phyloP scores from a whole-genome alignment of 306 rosid species.

The Potentilla sterilis region DNA sequence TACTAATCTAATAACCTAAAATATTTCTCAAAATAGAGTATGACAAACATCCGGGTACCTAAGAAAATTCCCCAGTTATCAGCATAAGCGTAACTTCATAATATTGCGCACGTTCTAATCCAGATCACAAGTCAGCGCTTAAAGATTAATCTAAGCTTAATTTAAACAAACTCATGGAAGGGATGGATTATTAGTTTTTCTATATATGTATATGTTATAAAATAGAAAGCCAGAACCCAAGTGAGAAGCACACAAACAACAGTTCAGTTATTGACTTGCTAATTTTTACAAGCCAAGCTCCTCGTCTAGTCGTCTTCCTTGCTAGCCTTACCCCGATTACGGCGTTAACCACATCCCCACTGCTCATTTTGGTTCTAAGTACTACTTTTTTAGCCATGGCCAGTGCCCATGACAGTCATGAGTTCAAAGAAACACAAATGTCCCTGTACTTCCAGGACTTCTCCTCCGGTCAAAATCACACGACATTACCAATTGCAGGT shows the following conservation, averaged over 20 bases:
- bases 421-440: slow-evolving; percentile 14
- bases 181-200: not conserved
- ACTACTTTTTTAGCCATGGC: not conserved
- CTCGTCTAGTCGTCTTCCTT: not conserved
- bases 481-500: not conserved
- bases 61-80: too few relatives aligned
- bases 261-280: too few relatives aligned
- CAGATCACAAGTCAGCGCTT: too few relatives aligned
- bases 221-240: not conserved
- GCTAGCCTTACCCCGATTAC: not conserved
- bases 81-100: too few relatives aligned
- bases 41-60: too few relatives aligned
- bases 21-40: too few relatives aligned
- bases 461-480: not conserved
- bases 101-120: not conserved
- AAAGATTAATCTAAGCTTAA: not conserved
- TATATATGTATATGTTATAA: too few relatives aligned
- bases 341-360: not conserved
- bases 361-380: too few relatives aligned
- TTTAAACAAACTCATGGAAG: not conserved
- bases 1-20: too few relatives aligned
- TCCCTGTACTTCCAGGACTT: not conserved
- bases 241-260: not conserved
- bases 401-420: not conserved
- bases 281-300: not conserved